These are phyloP conservation scores for Monilinia vaccinii-corymbosi DNA, from an alignment of 2,329 filamentous ascomycete species.

Conservation along the genomic window DNA sequence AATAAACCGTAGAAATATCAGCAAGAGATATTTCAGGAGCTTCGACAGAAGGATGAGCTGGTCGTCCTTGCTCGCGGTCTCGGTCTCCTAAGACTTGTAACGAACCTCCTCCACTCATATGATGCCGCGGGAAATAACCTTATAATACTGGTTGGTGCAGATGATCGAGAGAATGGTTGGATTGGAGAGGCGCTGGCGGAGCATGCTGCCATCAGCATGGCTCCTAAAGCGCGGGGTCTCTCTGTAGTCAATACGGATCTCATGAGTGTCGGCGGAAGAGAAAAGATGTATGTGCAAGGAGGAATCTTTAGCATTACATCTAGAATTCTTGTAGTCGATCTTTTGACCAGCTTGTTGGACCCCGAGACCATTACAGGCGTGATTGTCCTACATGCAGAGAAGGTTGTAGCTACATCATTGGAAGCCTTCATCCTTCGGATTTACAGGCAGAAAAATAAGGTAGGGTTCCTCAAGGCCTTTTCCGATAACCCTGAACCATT, in stretches of 20 bases:
- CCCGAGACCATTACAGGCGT: constrained; percentile 81
- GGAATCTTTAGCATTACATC: constrained; percentile 96
- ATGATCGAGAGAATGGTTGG: constrained; percentile 92
- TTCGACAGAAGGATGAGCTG: constrained; percentile 85
- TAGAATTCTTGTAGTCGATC: constrained; percentile 86
- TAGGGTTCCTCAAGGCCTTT: constrained; percentile 90
- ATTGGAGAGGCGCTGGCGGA: constrained; percentile 93
- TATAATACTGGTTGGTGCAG: constrained; percentile 78
- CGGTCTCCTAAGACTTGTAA: constrained; percentile 82
- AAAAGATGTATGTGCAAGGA: constrained; percentile 84
- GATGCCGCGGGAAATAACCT: constrained; percentile 93
- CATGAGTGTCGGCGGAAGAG: constrained; percentile 75
- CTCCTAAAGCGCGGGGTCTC: constrained; percentile 73
- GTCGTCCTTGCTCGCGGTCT: constrained; percentile 86
- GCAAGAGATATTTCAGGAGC: constrained; percentile 86
- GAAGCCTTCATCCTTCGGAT: constrained; percentile 94
- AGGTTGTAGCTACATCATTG: constrained; percentile 73
- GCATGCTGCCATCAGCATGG: constrained; percentile 82
- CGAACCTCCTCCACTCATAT: constrained; percentile 94
- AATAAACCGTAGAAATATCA: constrained; percentile 62
- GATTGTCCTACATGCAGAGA: constrained; percentile 81
- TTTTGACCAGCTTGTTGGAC: constrained; percentile 74
- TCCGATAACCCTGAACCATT: constrained; percentile 91
- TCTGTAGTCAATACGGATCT: constrained; percentile 91
- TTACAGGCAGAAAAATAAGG: constrained; percentile 90